phyloP scores from a whole-genome alignment of 371 early-diverging fungal genomes.

The Mucor lusitanicus region DNA sequence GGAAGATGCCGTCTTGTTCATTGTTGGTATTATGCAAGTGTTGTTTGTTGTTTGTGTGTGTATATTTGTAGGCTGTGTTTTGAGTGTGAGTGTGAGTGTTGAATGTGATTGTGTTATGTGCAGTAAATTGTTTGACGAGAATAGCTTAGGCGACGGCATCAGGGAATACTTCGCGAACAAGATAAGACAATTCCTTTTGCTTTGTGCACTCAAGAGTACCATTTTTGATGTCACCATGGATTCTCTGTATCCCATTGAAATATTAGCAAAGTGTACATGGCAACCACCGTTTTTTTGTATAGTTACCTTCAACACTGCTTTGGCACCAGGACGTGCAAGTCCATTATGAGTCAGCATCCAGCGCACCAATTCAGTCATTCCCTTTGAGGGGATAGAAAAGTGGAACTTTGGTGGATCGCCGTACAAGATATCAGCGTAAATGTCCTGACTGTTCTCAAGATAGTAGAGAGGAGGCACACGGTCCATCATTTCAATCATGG shows the following conservation, averaged over 20 bases:
- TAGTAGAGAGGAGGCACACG: conserved; percentile 56
- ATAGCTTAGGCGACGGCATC: conserved; percentile 16
- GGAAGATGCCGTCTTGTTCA: background rate
- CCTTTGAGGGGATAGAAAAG: conserved; percentile 40
- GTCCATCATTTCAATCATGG: conserved; percentile 59
- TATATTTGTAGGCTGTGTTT: background rate
- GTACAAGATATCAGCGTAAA: conserved; percentile 48
- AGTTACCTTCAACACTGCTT: conserved; percentile 40
- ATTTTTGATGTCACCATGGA: conserved; percentile 29
- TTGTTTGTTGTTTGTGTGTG: conserved; percentile 1
- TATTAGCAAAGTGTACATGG: background rate
- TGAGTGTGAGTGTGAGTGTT: background rate
- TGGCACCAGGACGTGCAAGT: conserved; percentile 39
- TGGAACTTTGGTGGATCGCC: conserved; percentile 48
- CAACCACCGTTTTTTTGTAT: background rate
- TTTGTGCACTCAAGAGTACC: conserved; percentile 39
- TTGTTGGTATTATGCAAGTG: conserved; percentile 4
- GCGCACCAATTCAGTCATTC: conserved; percentile 32
- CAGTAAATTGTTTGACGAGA: background rate
- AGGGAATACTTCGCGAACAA: conserved; percentile 50
- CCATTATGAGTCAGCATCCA: conserved; percentile 49
- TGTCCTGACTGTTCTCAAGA: conserved; percentile 42
- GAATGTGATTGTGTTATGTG: background rate
- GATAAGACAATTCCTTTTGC: conserved; percentile 38
- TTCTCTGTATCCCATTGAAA: conserved; percentile 16